Evolutionary conservation across 495 filamentous ascomycete species (phyloP).

Genomic region (Xeromyces bisporus): DNA sequence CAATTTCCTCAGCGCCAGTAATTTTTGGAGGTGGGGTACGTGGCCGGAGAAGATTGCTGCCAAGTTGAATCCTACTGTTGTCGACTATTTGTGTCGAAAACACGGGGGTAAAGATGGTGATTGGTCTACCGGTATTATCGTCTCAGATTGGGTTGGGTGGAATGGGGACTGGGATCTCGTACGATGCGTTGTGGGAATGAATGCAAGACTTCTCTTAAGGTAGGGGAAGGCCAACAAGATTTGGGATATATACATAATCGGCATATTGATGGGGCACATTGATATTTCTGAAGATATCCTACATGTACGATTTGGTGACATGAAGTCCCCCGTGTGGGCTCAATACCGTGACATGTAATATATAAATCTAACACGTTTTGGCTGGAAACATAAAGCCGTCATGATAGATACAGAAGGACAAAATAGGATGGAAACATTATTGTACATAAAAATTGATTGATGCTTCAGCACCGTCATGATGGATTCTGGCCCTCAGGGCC

Average conservation of each 20-base stretch:
- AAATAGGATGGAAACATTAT: slow-evolving; percentile 14
- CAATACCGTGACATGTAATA: no score
- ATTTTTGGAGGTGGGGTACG: slow-evolving; percentile 79
- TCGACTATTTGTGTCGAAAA: slow-evolving; percentile 57
- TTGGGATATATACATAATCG: no score
- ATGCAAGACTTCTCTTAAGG: slow-evolving; percentile 50
- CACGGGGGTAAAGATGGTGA: slow-evolving; percentile 48
- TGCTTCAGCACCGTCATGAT: slow-evolving; percentile 12
- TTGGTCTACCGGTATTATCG: slow-evolving; percentile 76
- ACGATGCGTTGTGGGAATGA: slow-evolving; percentile 80
- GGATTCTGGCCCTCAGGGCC: slow-evolving; percentile 16
- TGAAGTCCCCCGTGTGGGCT: no score
- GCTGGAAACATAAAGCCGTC: no score
- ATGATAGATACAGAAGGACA: no score
- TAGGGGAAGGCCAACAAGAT: slow-evolving; percentile 5
- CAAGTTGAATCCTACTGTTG: slow-evolving; percentile 78
- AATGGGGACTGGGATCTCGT: slow-evolving; percentile 90
- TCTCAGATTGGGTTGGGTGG: slow-evolving; percentile 83
- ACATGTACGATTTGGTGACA: no score
- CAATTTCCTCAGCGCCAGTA: slow-evolving; percentile 81
- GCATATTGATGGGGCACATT: no score
- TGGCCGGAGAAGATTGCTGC: slow-evolving; percentile 93
- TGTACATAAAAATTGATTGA: slow-evolving; percentile 18
- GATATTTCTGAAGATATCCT: no score
- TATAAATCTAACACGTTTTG: no score